Evolutionary conservation across 2,329 filamentous ascomycete genomes (phyloP).

Genomic region (Arthroderma sp.): DNA sequence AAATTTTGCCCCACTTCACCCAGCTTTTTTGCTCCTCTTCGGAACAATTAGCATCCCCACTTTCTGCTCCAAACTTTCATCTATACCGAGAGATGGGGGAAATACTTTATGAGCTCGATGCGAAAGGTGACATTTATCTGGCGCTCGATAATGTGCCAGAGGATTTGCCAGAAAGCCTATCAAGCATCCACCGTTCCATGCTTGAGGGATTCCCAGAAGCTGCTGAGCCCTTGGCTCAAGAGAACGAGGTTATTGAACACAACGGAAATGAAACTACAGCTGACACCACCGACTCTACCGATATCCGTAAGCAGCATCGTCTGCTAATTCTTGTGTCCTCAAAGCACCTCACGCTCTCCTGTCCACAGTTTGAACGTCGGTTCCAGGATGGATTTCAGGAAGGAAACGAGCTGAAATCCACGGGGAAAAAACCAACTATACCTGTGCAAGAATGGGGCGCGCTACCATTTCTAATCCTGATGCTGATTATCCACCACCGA

Average conservation of each 20-base stretch:
- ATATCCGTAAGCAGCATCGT: not conserved
- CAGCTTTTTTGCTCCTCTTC: too few species aligned
- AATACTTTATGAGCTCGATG: too few species aligned
- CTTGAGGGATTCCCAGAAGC: too few species aligned
- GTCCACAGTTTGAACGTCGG: not conserved
- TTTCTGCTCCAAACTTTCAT: too few species aligned
- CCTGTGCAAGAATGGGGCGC: not conserved
- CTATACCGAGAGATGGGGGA: too few species aligned
- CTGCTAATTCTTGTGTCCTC: not conserved
- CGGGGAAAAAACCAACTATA: not conserved
- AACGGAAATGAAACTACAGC: not conserved
- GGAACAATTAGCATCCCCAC: too few species aligned
- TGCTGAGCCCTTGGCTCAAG: too few species aligned
- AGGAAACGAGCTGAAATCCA: not conserved
- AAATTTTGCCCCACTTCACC: too few species aligned
- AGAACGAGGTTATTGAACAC: not conserved
- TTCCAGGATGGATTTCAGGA: not conserved
- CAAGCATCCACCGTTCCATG: too few species aligned
- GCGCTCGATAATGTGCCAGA: too few species aligned
- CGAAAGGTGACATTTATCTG: too few species aligned
- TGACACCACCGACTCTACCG: not conserved
- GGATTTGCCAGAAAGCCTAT: too few species aligned
- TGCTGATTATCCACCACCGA: slow-evolving; percentile 4
- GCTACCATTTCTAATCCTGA: slow-evolving; percentile 1
- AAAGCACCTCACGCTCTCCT: not conserved